Base-by-base conservation (phyloP, 2,329 filamentous ascomycete species). In the Nigrospora sphaerica region DNA sequence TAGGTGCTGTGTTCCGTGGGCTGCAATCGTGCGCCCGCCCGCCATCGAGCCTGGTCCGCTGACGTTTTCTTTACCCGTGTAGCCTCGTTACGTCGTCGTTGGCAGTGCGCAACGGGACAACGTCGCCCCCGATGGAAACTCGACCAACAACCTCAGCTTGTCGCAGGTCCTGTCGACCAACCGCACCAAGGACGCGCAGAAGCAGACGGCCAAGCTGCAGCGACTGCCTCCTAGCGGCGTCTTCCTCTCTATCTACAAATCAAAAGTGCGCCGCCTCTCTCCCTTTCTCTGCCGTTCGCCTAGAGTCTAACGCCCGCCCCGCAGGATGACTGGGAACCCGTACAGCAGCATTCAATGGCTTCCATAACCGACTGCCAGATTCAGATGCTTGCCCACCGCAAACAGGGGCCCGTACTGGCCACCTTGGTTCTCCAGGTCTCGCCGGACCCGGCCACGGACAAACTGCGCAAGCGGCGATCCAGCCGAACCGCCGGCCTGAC, bases 391-490 rank as follows among this genome's bases (percentile, higher is more conserved):
- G 70, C 78, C 37, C 76, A 83, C 55, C 76, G 80, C 43, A 85
- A 85, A 56, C 78, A 83, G 55, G 76, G 75, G 1, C 74, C 77
- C 12, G 68, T 75, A 5, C 62, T 80, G 9, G 79, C 79, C 2
- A 85, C 81, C 6, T 70, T 85, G 12, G 67, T 82, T 39, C 58
- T 85, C 34, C 77, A 69, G 52, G 64, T 85, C 41, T 69, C 71
- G 18, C 69, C 71, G 17, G 74, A 77, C 52, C 68, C 72, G 1
- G 54, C 63, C 10, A 69, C 73, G 34, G 80, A 84, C 52, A 83
- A 80, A 59, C 68, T 81, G 51, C 75, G 78, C 46, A 85, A 83
- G 55, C 75, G 81, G 42, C 73, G 81, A 49, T 85, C 81, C 40
- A 85, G 81, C 53, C 73, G 81, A 49, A 78, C 81, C 4, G 74